Percentiles rank a stretch among this genome's conserved stretches.
These are phyloP conservation scores for Terfezia boudieri DNA, from an alignment of 495 filamentous ascomycete genomes.

Conservation along the genomic window DNA sequence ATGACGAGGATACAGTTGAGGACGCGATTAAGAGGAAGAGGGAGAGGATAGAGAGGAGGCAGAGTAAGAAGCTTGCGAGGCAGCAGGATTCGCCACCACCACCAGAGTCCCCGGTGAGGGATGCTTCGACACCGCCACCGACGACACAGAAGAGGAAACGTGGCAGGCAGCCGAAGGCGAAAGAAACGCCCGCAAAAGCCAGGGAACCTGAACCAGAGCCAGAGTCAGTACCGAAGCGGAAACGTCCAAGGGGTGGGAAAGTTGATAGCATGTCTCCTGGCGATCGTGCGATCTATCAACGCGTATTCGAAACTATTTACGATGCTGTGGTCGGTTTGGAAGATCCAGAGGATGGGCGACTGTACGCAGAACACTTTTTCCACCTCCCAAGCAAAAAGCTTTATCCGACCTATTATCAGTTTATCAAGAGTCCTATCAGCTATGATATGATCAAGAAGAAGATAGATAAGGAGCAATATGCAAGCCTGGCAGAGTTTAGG, in stretches of 20 bases:
- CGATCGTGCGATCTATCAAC: slow-evolving; percentile 43
- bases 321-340: slow-evolving; percentile 64
- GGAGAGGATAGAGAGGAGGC: slow-evolving; percentile 61
- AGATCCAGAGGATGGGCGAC: slow-evolving; percentile 29
- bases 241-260: slow-evolving; percentile 38
- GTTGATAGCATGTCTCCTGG: slow-evolving; percentile 24
- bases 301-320: slow-evolving; percentile 48
- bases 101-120: slow-evolving; percentile 8
- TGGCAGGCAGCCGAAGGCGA: slow-evolving; percentile 67
- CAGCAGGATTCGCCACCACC: slow-evolving; percentile 12
- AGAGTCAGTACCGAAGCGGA: slow-evolving; percentile 56
- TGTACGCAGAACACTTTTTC: slow-evolving; percentile 86
- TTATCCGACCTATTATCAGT: slow-evolving; percentile 81
- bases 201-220: slow-evolving; percentile 32
- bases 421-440: slow-evolving; percentile 77
- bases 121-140: slow-evolving; percentile 24
- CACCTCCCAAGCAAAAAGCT: slow-evolving; percentile 67
- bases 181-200: slow-evolving; percentile 25
- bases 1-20: slow-evolving; percentile 84
- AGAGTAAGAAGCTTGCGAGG: slow-evolving; percentile 29
- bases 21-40: slow-evolving; percentile 76
- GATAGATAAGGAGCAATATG: slow-evolving; percentile 86
- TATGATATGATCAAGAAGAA: slow-evolving; percentile 83
- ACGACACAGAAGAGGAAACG: slow-evolving; percentile 34
- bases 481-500: slow-evolving; percentile 52